A percentile compares a stretch with the other conserved stretches of the same genome.
Conservation (phyloP, 1,284 basidiomycete genomes). For the Kalmanozyma brasiliensis region DNA sequence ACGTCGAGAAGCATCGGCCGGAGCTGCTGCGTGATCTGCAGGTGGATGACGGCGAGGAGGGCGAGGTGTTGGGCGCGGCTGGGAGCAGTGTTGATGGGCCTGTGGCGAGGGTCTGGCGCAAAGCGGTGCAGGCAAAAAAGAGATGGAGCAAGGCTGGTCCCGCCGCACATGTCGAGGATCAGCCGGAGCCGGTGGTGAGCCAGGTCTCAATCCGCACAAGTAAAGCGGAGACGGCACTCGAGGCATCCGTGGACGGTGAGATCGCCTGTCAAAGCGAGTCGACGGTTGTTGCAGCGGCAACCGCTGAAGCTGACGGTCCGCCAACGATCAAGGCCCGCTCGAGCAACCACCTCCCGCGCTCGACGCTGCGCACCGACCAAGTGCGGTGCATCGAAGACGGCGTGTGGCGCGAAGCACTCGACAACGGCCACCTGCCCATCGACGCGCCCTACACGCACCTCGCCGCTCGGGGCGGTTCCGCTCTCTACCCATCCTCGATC, state of each 20-base stretch:
- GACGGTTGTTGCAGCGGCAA: neutral
- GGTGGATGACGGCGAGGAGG: constrained; percentile 31
- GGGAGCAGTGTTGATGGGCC: constrained; percentile 56
- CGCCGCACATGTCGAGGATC: no score
- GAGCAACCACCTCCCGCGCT: constrained; percentile 24
- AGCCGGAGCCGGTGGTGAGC: no score
- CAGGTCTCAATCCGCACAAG: constrained; percentile 34
- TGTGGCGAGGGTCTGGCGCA: constrained; percentile 49
- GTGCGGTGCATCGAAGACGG: constrained; percentile 45
- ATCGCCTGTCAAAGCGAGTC: neutral
- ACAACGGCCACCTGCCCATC: constrained; percentile 38
- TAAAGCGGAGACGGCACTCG: constrained; percentile 38
- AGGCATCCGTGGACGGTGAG: constrained; percentile 21
- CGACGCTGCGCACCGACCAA: constrained; percentile 36
- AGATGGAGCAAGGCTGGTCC: constrained; percentile 1
- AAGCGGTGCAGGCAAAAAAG: constrained; percentile 47
- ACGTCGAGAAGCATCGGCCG: constrained; percentile 45
- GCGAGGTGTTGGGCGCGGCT: constrained; percentile 34
- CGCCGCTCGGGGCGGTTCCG: constrained; percentile 27
- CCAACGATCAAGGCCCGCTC: neutral
- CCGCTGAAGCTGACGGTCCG: neutral
- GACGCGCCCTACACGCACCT: constrained; percentile 60
- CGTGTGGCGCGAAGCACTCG: constrained; percentile 51
- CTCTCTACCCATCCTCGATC: constrained; percentile 22
- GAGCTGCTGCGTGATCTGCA: constrained; percentile 40